A percentile compares a stretch with the other conserved stretches of the same genome.
phyloP scores from a whole-genome alignment of 2,329 filamentous ascomycete species.

The Pseudocercospora ulei region DNA sequence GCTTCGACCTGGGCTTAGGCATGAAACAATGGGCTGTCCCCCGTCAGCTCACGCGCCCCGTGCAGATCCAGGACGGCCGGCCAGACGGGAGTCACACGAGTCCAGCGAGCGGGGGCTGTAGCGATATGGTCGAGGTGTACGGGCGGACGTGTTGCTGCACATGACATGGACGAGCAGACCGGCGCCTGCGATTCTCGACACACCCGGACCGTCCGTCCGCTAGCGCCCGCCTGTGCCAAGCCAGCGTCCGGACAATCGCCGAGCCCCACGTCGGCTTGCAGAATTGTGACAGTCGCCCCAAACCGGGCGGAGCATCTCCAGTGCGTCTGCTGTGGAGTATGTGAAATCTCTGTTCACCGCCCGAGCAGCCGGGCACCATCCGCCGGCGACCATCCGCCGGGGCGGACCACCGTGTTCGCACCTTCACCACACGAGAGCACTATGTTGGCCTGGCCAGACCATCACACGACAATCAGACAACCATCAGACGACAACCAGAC shows the following conservation, averaged over 20 bases:
- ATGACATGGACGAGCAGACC: neutral
- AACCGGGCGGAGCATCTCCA: conserved; percentile 3
- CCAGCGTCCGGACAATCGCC: no score
- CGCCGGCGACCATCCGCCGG: neutral
- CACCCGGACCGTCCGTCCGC: conserved; percentile 4
- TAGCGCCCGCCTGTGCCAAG: no score
- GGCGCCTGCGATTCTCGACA: conserved; percentile 1
- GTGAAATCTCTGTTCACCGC: neutral
- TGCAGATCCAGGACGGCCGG: conserved; percentile 25
- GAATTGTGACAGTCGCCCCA: no score
- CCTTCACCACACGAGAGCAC: no score
- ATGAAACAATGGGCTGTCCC: conserved; percentile 33
- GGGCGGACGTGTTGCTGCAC: neutral
- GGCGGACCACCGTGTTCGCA: conserved; percentile 1
- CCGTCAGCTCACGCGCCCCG: conserved; percentile 26
- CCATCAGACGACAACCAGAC: neutral
- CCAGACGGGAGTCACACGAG: conserved; percentile 25
- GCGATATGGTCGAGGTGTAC: conserved; percentile 11
- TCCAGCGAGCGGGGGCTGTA: conserved; percentile 13
- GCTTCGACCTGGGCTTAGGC: conserved; percentile 42
- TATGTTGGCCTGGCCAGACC: no score
- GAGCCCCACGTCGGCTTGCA: no score
- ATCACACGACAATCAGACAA: neutral
- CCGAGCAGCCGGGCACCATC: conserved; percentile 1
- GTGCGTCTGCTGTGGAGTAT: no score